These are phyloP conservation scores for Leishmania turanica DNA, from an alignment of 208 protist genomes.

Conservation along the genomic window DNA sequence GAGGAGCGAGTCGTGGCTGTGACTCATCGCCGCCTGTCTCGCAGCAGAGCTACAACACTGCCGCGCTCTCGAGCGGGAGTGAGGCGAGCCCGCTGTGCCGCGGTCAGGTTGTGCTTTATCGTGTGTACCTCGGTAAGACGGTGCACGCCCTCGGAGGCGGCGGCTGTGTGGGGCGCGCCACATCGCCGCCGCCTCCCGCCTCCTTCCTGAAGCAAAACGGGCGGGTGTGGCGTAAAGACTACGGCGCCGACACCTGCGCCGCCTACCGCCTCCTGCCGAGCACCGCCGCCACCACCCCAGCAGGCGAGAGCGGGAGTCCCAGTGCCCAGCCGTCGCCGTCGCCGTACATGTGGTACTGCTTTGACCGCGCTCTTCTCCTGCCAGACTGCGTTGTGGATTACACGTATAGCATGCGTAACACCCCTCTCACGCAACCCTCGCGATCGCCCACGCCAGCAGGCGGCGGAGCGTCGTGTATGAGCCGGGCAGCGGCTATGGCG, in stretches of 20 bases:
- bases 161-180: neutral
- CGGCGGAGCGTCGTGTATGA: neutral
- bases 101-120: slow-evolving; percentile 35
- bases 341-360: slow-evolving; percentile 82
- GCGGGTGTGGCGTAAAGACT: slow-evolving; percentile 50
- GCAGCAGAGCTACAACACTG: slow-evolving; percentile 9
- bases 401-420: slow-evolving; percentile 49
- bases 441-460: neutral
- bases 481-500: neutral
- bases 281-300: slow-evolving; percentile 5
- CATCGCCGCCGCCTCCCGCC: neutral
- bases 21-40: neutral
- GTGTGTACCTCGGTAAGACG: slow-evolving; percentile 38
- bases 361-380: slow-evolving; percentile 78
- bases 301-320: neutral
- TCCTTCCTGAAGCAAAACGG: slow-evolving; percentile 38
- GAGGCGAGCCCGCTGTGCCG: slow-evolving; percentile 8
- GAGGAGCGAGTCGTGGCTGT: neutral
- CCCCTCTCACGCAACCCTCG: slow-evolving; percentile 9
- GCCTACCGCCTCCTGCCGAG: slow-evolving; percentile 62
- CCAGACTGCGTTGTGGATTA: slow-evolving; percentile 91
- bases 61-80: neutral
- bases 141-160: slow-evolving; percentile 23
- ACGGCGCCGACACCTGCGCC: slow-evolving; percentile 61
- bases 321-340: slow-evolving; percentile 24